Evolutionary conservation across 108 stramenopile genomes (phyloP).

Genomic region (Pseudonitzschia multiseries): DNA sequence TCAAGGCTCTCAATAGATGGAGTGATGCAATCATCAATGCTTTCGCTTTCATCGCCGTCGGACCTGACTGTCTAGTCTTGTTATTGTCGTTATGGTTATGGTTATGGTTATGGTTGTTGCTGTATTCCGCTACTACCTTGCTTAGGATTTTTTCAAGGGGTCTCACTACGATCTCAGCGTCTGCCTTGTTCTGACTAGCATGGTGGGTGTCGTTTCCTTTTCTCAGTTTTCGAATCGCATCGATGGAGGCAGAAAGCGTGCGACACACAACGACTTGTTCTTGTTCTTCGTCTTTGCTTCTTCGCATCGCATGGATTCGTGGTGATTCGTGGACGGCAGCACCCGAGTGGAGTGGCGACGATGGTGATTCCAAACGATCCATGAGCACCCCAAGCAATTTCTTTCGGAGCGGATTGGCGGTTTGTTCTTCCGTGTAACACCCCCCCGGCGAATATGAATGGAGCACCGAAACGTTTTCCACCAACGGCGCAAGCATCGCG

Average conservation of each 20-base stretch:
- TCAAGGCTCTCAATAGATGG: neutral
- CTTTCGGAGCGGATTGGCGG: conserved; percentile 53
- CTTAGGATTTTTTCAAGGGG: neutral
- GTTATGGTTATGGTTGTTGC: too few species aligned
- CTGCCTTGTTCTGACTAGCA: neutral
- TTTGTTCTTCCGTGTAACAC: conserved; percentile 48
- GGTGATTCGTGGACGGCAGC: too few species aligned
- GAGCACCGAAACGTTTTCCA: conserved; percentile 48
- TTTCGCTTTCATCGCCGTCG: neutral
- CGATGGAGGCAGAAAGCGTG: neutral
- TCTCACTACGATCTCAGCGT: neutral
- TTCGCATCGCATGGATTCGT: neutral
- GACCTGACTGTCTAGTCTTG: neutral
- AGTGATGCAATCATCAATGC: conserved; percentile 6
- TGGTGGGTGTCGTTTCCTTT: conserved; percentile 8
- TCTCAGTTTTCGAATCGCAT: conserved; percentile 19
- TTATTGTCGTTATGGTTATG: neutral
- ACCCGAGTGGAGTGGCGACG: neutral
- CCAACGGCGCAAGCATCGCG: conserved; percentile 63
- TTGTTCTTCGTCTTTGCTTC: neutral
- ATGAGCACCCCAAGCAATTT: neutral
- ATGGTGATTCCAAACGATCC: neutral
- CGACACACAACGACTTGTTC: neutral
- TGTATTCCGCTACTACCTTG: neutral
- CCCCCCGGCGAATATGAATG: neutral